Base-by-base conservation (phyloP, 768 basidiomycete genomes). In the Dioszegia aurantiaca region DNA sequence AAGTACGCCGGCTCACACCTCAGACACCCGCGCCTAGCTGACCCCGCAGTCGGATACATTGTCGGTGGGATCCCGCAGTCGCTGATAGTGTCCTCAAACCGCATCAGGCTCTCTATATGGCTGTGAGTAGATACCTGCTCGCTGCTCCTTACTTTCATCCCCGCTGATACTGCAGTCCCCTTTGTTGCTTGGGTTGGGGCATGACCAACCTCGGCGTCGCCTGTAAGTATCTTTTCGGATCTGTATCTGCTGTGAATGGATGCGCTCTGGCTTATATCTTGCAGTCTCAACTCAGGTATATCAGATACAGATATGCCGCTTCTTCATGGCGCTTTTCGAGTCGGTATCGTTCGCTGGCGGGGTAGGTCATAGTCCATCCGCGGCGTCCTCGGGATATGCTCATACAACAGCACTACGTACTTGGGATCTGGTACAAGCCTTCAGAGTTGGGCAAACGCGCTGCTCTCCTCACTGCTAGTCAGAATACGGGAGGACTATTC, bases 1-100 rank as follows among this genome's bases (percentile, higher is more conserved):
- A 23, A 24, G 48, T 51, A 26, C 9, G 52, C 21, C 33, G 4
- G 23, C 6, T 47, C 51, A n/a, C 9, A 14, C 16, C 19, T 3
- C 24, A 24, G 12, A 30, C 46, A 14, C 31, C 28, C 66, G 82
- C 83, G 51, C 33, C 54, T 87, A 59, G 85, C 33, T 33, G 85
- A 69, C 84, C 85, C 87, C 63, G 86, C 85, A 4, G 87, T 85
- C 64, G 86, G 86, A 2, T 88, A 88, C 69, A 85, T 87, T 57
- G 74, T 87, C 39, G 86, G 86, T n/a, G 45, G 56, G 19, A 46
- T 57, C 27, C 63, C 63, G 2, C 31, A 47, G 16, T 52, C 42
- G 21, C 54, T 33, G 19, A 55, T 71, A 46, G 56, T 65, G 40
- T 58, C 60, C 4, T 62, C 56, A 14, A 62, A 62, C 36, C 48